Evolutionary conservation across 1,284 basidiomycete genomes (phyloP).

Genomic region (Cryptococcus jaspeensis): DNA sequence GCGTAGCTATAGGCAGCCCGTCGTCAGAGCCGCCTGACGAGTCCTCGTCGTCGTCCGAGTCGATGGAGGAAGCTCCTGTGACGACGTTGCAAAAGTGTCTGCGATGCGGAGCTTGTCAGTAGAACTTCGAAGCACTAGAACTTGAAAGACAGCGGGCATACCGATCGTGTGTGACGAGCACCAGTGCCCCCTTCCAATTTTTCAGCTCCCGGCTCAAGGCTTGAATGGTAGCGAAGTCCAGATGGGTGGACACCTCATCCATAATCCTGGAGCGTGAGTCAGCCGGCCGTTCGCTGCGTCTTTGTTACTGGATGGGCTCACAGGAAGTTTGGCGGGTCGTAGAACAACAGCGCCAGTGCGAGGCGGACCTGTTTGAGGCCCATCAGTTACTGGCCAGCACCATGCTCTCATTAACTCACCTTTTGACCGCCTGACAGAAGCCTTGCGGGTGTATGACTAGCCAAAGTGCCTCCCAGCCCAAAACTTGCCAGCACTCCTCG

Average conservation of each 20-base stretch:
- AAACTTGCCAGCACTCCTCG: constrained; percentile 57
- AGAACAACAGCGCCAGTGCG: constrained; percentile 44
- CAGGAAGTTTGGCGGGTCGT: constrained; percentile 41
- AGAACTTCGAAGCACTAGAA: no score
- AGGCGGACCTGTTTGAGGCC: constrained; percentile 33
- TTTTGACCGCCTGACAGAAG: constrained; percentile 64
- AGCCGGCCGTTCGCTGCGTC: no score
- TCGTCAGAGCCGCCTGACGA: not conserved
- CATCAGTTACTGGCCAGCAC: no score
- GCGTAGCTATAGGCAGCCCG: not conserved
- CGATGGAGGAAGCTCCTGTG: not conserved
- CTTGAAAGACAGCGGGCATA: not conserved
- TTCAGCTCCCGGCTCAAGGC: constrained; percentile 61
- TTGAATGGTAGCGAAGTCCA: constrained; percentile 65
- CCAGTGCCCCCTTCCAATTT: constrained; percentile 60
- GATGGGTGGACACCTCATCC: constrained; percentile 69
- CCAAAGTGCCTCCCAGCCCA: constrained; percentile 56
- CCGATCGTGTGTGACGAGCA: constrained; percentile 70
- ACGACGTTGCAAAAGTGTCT: not conserved
- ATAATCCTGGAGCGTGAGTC: constrained; percentile 58
- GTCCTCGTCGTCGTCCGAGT: not conserved
- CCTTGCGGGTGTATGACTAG: constrained; percentile 55
- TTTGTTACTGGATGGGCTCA: constrained; percentile 22
- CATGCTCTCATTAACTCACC: not conserved
- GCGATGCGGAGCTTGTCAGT: no score